Evolutionary conservation across 129 eudicot species (phyloP), one percentile per base, ranked within the genome.

Genomic region (Chrysanthemum makinoi): DNA sequence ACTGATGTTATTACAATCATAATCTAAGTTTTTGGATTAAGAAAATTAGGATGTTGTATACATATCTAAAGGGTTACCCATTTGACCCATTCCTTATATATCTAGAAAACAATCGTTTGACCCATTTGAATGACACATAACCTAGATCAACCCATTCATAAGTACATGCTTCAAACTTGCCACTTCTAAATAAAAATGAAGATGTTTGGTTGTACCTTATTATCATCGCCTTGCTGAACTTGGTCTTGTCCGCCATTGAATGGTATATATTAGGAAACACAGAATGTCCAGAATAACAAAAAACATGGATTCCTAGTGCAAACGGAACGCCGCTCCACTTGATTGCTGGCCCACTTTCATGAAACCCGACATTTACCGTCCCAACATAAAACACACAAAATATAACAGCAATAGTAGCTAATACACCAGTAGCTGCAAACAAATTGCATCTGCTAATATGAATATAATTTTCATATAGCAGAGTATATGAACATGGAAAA

Each of bases 261-360:
- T 89, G 96, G 83, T 94, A 94, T 55, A 94, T 89, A 72, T 94
- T 94, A 22, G 98, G 98, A 70, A 94, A 86, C 14, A 94, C 98
- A 8, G 98, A 80, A 72, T 94, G 96, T 16, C 98, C 98, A 0
- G 98, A 85, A 68, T 80, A 94, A 82, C 98, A 87, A 80, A 77
- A 94, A 2, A 93, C 96, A 77, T 83, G 90, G n/a, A 94, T 82
- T 51, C 98, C 98, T 68, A 94, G 75, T 9, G 93, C 89, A 72
- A 85, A 87, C 22, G 98, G 98, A 54, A 94, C 61, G 1, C 96
- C 97, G 19, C 80, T 83, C 90, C 90, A 90, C 35, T 87, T 77
- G 30, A 94, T 81, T 10, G 80, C 59, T 44, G 77, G 84, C 33
- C 86, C 81, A 16, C 77, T 79, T 15, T 86, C 80, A 75, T 89